These are phyloP conservation scores for Neospora caninum DNA, from an alignment of 169 alveolate genomes.

Conservation along the genomic window DNA sequence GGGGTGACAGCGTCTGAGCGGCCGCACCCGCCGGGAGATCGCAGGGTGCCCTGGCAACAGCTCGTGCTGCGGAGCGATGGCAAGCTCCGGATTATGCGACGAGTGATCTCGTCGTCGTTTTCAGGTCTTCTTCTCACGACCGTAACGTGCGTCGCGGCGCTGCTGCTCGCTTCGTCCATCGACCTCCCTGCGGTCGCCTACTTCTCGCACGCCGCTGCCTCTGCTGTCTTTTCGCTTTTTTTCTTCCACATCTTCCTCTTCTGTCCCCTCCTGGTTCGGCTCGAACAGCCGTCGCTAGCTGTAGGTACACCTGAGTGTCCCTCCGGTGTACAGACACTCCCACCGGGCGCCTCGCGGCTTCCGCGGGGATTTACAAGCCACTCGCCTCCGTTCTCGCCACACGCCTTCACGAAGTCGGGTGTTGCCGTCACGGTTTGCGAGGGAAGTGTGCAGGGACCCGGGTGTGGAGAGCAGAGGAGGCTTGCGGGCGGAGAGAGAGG, in stretches of 20 bases:
- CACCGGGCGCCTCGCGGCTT: neutral
- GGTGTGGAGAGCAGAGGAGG: neutral
- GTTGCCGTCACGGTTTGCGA: neutral
- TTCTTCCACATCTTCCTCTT: neutral
- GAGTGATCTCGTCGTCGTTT: neutral
- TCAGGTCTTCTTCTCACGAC: neutral
- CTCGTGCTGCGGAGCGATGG: neutral
- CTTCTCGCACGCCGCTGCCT: neutral
- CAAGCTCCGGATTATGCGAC: neutral
- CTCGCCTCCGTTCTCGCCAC: too few relatives aligned
- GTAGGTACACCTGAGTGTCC: neutral
- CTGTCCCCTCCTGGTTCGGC: neutral
- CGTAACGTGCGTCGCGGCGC: neutral
- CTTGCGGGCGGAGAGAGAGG: too few relatives aligned
- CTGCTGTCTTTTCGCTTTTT: neutral
- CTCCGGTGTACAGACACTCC: neutral
- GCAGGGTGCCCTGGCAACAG: constrained; percentile 24
- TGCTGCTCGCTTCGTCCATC: neutral
- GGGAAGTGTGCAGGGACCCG: neutral
- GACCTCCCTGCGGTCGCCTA: neutral
- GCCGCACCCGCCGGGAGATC: too few relatives aligned
- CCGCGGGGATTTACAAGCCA: neutral
- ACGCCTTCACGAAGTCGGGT: too few relatives aligned
- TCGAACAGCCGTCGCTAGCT: neutral
- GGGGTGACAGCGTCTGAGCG: too few relatives aligned